These are phyloP conservation scores for Primulina huaijiensis DNA, from an alignment of 257 asterid genomes.

Conservation along the genomic window DNA sequence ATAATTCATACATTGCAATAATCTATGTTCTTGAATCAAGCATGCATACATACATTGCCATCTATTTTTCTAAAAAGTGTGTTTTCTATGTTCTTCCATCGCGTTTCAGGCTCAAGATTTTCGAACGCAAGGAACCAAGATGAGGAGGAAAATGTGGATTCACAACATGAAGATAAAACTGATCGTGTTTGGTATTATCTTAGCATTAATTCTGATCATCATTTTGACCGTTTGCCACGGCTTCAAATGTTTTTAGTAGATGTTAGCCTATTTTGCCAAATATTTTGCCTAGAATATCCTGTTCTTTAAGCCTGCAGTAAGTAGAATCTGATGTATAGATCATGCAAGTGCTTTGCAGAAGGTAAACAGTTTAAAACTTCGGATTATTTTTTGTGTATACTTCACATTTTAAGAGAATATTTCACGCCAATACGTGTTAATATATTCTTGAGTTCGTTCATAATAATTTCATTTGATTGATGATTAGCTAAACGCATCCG, in stretches of 20 bases:
- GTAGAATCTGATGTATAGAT: neutral
- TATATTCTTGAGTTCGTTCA: too few species aligned
- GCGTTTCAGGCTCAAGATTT: slow-evolving; percentile 62
- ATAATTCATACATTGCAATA: neutral
- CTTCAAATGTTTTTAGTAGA: slow-evolving; percentile 36
- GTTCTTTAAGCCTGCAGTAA: neutral
- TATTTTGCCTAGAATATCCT: neutral
- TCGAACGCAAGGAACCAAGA: slow-evolving; percentile 45
- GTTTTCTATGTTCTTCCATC: neutral
- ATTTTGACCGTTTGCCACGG: slow-evolving; percentile 51
- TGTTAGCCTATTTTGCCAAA: neutral
- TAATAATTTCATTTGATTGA: too few species aligned
- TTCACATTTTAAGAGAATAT: too few species aligned
- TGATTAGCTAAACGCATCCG: too few species aligned
- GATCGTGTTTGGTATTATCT: slow-evolving; percentile 39
- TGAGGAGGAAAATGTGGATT: slow-evolving; percentile 56
- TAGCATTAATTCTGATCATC: slow-evolving; percentile 36
- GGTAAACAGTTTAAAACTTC: too few species aligned
- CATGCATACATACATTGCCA: neutral
- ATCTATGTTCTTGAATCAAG: neutral
- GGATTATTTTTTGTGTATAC: too few species aligned
- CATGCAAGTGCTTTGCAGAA: neutral
- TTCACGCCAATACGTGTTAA: too few species aligned
- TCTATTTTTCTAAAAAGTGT: neutral
- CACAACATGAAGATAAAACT: slow-evolving; percentile 65